A percentile compares a stretch with the other conserved stretches of the same genome.
Conservation (phyloP, 495 filamentous ascomycete species). For the Podospora pseudopauciseta region DNA sequence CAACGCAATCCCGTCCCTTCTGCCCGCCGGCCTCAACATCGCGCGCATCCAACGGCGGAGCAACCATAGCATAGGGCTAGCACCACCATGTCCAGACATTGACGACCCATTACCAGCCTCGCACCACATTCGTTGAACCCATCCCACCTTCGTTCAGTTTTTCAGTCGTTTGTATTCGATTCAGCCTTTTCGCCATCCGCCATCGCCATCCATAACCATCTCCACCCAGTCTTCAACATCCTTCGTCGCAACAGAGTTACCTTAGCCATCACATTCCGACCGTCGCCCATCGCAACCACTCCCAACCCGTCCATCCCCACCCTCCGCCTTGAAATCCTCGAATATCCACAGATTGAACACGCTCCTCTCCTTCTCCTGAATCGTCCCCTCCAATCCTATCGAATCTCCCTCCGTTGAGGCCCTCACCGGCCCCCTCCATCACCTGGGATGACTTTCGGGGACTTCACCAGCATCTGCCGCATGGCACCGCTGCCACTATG, state of each 20-base stretch:
- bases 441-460: constrained; percentile 77
- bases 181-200: background rate
- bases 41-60: constrained; percentile 26
- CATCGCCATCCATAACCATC: background rate
- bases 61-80: constrained; percentile 26
- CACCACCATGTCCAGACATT: constrained; percentile 1
- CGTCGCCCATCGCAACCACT: constrained; percentile 10
- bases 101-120: background rate
- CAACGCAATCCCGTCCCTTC: constrained; percentile 21
- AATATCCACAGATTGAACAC: background rate
- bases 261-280: background rate
- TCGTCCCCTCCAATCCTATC: background rate
- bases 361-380: background rate
- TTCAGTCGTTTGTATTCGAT: background rate
- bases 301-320: background rate
- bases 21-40: constrained; percentile 18
- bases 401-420: background rate
- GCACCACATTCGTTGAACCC: constrained; percentile 11
- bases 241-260: too few species aligned
- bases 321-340: background rate
- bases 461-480: constrained; percentile 81
- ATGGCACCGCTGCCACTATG: constrained; percentile 85
- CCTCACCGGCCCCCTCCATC: constrained; percentile 15
- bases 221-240: background rate
- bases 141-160: constrained; percentile 2